phyloP scores from a whole-genome alignment of 176 grass and related monocot genomes.

The Urochloa ruziziensis region DNA sequence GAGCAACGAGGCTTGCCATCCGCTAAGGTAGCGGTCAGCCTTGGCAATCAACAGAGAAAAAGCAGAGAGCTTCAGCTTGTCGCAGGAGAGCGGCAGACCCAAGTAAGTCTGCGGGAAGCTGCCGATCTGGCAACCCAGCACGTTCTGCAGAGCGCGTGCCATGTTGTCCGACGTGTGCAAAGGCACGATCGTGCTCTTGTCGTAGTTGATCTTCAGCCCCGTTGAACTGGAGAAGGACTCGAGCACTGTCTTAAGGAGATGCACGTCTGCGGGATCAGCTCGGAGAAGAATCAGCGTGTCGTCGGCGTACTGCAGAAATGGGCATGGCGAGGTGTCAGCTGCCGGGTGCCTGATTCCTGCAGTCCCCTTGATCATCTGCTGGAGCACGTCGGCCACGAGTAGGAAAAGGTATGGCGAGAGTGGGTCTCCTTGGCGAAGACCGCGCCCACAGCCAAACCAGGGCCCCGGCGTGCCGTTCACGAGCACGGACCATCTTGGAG shows the following conservation, averaged over 20 bases:
- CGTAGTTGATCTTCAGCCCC: neutral
- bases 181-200: neutral
- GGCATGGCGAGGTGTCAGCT: accelerated
- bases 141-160: too few relatives aligned
- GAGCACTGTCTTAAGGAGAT: neutral
- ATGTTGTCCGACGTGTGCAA: neutral
- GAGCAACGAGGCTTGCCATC: neutral
- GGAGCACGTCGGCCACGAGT: neutral
- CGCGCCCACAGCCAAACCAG: neutral
- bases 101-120: neutral
- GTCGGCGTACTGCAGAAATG: neutral
- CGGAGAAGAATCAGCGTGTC: neutral
- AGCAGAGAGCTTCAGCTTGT: neutral
- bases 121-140: neutral
- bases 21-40: neutral
- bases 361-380: neutral
- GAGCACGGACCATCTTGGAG: neutral
- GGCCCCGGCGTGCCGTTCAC: neutral
- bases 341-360: neutral
- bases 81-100: neutral
- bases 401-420: too few relatives aligned
- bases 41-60: neutral
- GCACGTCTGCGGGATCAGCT: neutral
- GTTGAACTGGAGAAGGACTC: neutral
- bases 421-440: too few relatives aligned